Base-by-base conservation (phyloP, 345 rosid species). In the Syzygium jambos region DNA sequence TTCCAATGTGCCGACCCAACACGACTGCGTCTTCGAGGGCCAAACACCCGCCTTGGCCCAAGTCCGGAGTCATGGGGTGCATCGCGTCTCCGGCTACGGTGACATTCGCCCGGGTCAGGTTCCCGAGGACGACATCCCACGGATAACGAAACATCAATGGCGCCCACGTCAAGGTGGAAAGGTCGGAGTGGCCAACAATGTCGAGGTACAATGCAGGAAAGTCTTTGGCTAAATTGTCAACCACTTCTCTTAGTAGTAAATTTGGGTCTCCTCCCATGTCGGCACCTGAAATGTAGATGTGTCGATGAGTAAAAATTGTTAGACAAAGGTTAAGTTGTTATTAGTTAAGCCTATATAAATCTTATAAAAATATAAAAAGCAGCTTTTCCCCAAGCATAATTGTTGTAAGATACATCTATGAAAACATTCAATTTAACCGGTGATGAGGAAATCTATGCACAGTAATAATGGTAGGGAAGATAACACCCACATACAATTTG, bases 21-120 rank as follows among this genome's bases (percentile, higher is more conserved):
- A 93, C n/a, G n/a, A n/a, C n/a, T 0, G 91, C 93, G 11, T 93
- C 94, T 86, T 93, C 94, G 13, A 91, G 80, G 5, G 94, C 92
- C 1, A 85, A 30, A 46, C 94, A 87, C 3, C 91, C 95, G 1
- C 96, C 96, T 87, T 93, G 93, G 4, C 89, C 93, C 1, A 93
- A 86, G 52, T 93, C 92, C 46, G 94, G 95, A 0, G 92, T 94
- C 92, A 90, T 93, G 7, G 94, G 93, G 43, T 94, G 96, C 90
- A 92, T 92, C 27, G 95, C 96, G 15, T 94, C 94, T 1, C 96
- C 94, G 0, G 91, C 93, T 23, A 93, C 93, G 2, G 92, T 90
- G 3, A 93, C 51, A 43, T 89, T 92, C 16, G 87, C 89, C 38
- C 86, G 89, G 77, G 89, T 88, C 27, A 91, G 77, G 14, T 85